Conservation (phyloP, 768 basidiomycete genomes). For the Cystobasidium tubakii region DNA sequence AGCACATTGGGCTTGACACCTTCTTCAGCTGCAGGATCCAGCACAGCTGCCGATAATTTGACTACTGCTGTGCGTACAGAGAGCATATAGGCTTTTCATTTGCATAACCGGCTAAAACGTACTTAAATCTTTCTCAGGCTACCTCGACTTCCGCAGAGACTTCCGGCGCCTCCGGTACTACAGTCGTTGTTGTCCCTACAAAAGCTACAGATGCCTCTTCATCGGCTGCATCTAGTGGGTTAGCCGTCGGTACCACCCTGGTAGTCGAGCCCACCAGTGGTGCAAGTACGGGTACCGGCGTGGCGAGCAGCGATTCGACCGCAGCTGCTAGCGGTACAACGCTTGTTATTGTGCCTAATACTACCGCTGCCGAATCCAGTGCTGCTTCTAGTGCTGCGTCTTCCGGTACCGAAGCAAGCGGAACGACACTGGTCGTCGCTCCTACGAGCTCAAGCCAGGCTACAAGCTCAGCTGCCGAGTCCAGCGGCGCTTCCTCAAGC, state of each 20-base stretch:
- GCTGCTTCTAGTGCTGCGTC: background rate
- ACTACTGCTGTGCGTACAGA: background rate
- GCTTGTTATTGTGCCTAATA: background rate
- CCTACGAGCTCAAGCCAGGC: background rate
- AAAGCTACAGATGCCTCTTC: background rate
- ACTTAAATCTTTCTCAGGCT: background rate
- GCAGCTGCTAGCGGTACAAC: conserved; percentile 9
- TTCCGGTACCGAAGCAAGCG: background rate
- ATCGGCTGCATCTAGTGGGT: background rate
- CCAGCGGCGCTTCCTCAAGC: background rate
- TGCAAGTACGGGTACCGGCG: background rate
- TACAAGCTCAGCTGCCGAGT: background rate
- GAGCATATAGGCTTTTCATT: no score
- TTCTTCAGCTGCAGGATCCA: background rate
- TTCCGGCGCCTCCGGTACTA: background rate
- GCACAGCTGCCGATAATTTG: background rate
- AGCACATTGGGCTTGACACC: conserved; percentile 20
- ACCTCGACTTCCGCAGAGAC: background rate
- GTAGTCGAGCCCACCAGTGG: background rate
- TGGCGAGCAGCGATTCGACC: background rate
- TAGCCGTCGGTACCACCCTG: background rate
- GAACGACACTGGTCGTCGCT: conserved; percentile 8
- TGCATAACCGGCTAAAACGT: no score
- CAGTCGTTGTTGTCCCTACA: conserved; percentile 11
- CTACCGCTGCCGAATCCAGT: background rate